phyloP scores from a whole-genome alignment of 2,329 filamentous ascomycete genomes.

The Colletotrichum sidae region DNA sequence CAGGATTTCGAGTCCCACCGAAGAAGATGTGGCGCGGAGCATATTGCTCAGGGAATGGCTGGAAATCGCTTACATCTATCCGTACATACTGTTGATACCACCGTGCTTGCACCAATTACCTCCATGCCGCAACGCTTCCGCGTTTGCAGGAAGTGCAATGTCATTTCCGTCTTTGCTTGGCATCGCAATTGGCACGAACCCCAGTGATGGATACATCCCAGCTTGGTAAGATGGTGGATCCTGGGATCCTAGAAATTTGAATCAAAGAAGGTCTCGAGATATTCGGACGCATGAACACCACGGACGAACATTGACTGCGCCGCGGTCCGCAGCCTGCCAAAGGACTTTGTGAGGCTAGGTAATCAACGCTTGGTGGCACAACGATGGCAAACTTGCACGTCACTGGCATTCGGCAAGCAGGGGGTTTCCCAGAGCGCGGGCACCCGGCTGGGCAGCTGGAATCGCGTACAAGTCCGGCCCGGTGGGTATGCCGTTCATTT shows the following conservation, averaged over 20 bases:
- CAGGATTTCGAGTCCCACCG: no score
- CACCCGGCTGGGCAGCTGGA: conserved; percentile 4
- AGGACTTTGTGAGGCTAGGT: neutral
- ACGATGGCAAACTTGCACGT: neutral
- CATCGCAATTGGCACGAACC: conserved; percentile 18
- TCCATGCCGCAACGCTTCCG: neutral
- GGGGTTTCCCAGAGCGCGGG: conserved; percentile 5
- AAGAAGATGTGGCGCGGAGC: no score
- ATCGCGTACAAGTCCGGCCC: conserved; percentile 9
- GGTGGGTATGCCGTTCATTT: neutral
- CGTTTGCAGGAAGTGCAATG: neutral
- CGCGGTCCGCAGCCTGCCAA: neutral
- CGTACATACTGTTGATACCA: no score
- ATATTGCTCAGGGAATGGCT: no score
- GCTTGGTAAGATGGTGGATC: conserved; percentile 8
- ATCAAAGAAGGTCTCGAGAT: conserved; percentile 32
- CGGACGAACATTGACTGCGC: conserved; percentile 14
- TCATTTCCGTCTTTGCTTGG: conserved; percentile 17
- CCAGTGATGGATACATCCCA: conserved; percentile 8
- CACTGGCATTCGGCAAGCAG: neutral
- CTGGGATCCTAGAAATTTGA: conserved; percentile 16
- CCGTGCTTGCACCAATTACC: no score
- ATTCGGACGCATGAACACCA: conserved; percentile 32
- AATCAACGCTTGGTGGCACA: conserved; percentile 2
- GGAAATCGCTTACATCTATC: no score